Percentiles rank a stretch among this genome's conserved stretches.
These are phyloP conservation scores for Ceratocystis alfenasii DNA, from an alignment of 2,329 filamentous ascomycete genomes.

Conservation along the genomic window DNA sequence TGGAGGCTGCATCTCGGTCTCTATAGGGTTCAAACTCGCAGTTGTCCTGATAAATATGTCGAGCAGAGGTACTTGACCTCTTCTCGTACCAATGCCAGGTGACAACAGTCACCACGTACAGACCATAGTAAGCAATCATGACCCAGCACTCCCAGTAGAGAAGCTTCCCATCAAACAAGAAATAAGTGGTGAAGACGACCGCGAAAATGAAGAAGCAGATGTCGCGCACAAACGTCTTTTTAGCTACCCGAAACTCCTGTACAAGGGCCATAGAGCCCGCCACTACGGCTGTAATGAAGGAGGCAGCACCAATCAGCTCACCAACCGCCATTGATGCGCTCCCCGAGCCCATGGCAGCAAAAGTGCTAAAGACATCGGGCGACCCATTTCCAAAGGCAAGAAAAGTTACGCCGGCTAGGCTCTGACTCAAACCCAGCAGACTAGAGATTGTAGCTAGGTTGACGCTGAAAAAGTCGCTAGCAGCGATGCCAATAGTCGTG, in stretches of 20 bases:
- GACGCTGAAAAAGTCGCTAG: conserved; percentile 96
- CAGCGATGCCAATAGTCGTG: conserved; percentile 92
- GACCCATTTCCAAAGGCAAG: conserved; percentile 95
- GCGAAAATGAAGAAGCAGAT: conserved; percentile 85
- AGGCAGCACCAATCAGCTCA: conserved; percentile 85
- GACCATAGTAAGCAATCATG: conserved; percentile 85
- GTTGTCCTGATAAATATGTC: background rate
- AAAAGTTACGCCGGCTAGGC: conserved; percentile 89
- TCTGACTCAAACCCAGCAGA: conserved; percentile 87
- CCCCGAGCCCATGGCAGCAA: conserved; percentile 93
- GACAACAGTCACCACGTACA: conserved; percentile 83
- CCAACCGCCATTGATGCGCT: conserved; percentile 95
- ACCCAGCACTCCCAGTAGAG: conserved; percentile 76
- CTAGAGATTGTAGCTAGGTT: conserved; percentile 87
- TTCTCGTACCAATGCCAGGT: conserved; percentile 64
- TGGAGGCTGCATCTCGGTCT: conserved; percentile 31
- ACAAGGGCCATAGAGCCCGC: conserved; percentile 95
- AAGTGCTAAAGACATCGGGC: conserved; percentile 95
- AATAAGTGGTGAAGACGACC: conserved; percentile 73
- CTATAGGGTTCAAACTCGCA: conserved; percentile 44
- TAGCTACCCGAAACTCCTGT: conserved; percentile 83
- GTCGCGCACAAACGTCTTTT: conserved; percentile 81
- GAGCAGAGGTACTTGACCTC: background rate
- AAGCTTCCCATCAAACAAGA: conserved; percentile 73
- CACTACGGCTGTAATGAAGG: conserved; percentile 93